A percentile compares a stretch with the other conserved stretches of the same genome.
Conservation (phyloP, 1,284 basidiomycete genomes). For the Coniophora puteana region DNA sequence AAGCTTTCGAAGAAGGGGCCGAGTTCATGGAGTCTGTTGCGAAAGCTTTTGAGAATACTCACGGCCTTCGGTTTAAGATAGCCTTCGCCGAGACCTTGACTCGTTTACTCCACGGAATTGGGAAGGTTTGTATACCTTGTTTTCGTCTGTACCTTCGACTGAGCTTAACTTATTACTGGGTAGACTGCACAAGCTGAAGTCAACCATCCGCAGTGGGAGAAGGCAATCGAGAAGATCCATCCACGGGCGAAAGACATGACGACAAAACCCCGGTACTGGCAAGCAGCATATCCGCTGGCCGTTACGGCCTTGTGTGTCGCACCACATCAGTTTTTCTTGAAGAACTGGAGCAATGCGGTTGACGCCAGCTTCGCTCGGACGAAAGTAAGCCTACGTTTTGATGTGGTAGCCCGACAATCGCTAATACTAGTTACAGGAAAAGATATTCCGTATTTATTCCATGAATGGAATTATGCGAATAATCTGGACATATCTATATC, state of each 20-base stretch:
- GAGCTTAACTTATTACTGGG: constrained; percentile 5
- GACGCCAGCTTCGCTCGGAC: constrained; percentile 72
- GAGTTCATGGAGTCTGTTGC: constrained; percentile 87
- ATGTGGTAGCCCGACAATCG: constrained; percentile 2
- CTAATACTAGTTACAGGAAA: constrained; percentile 56
- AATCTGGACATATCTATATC: constrained; percentile 93
- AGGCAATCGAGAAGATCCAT: constrained; percentile 84
- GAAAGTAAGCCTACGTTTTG: constrained; percentile 52
- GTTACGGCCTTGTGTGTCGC: constrained; percentile 86
- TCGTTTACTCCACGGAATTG: constrained; percentile 83
- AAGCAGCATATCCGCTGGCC: constrained; percentile 81
- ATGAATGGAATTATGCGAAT: constrained; percentile 84
- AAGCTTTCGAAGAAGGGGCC: constrained; percentile 90
- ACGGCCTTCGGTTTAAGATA: constrained; percentile 81
- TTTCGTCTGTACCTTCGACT: background rate
- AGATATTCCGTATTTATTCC: constrained; percentile 65
- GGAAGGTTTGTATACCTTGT: constrained; percentile 53
- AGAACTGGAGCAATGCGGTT: constrained; percentile 75
- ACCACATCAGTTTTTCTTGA: constrained; percentile 81
- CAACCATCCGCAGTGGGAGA: constrained; percentile 93
- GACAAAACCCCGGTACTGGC: constrained; percentile 89
- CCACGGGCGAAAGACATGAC: constrained; percentile 87
- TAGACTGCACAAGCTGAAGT: constrained; percentile 95
- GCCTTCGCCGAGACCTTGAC: constrained; percentile 85
- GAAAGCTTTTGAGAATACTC: constrained; percentile 80